phyloP scores from a whole-genome alignment of 345 rosid genomes.

The Jatropha curcas region DNA sequence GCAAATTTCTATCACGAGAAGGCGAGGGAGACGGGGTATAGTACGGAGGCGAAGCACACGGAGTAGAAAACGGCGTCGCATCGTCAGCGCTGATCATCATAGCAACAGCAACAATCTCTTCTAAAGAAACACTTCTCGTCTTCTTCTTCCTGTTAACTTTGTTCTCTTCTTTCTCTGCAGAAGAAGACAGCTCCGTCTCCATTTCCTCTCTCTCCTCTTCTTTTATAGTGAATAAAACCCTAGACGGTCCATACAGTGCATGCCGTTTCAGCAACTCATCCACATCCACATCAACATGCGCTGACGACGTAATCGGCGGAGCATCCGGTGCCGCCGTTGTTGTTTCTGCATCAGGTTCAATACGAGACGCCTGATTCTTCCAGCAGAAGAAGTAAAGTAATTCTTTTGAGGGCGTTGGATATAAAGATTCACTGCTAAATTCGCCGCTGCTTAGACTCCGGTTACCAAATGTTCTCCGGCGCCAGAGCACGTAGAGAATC shows the following conservation, averaged over 20 bases:
- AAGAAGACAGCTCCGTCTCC: constrained; percentile 12
- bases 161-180: not conserved
- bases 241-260: constrained; percentile 52
- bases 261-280: constrained; percentile 43
- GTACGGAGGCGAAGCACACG: constrained; percentile 57
- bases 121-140: constrained; percentile 14
- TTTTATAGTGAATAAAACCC: constrained; percentile 60
- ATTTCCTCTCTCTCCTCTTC: constrained; percentile 62
- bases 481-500: constrained; percentile 54
- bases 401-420: constrained; percentile 60
- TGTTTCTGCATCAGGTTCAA: constrained; percentile 40
- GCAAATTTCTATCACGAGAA: constrained; percentile 5
- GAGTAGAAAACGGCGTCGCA: constrained; percentile 70
- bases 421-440: constrained; percentile 1
- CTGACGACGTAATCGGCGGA: constrained; percentile 16
- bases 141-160: not conserved
- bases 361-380: constrained; percentile 47
- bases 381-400: constrained; percentile 76
- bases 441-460: constrained; percentile 26
- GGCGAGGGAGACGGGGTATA: constrained; percentile 75
- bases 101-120: not conserved
- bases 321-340: constrained; percentile 13
- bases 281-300: constrained; percentile 8
- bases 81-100: constrained; percentile 23
- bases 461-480: constrained; percentile 41